Evolutionary conservation across 805 yeast genomes (phyloP).

Genomic region (Blastobotrys peoriensis): DNA sequence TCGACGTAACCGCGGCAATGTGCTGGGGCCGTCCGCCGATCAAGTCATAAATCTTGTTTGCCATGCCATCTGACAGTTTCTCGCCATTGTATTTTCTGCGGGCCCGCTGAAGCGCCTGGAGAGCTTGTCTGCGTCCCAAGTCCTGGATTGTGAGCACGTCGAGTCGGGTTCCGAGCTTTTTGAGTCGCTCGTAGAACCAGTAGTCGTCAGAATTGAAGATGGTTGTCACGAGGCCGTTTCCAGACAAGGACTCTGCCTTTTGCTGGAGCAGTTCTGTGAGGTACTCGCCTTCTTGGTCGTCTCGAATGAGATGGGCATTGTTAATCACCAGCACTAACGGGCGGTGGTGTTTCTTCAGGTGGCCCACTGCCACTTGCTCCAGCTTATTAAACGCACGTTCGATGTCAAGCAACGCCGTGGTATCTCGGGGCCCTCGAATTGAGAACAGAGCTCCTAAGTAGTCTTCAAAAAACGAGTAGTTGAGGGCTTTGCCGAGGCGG

Average conservation of each 20-base stretch:
- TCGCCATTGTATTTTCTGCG: slow-evolving; percentile 42
- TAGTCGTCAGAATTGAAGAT: slow-evolving; percentile 78
- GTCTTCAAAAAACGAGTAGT: slow-evolving; percentile 71
- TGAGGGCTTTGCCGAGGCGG: slow-evolving; percentile 67
- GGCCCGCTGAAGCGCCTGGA: slow-evolving; percentile 46
- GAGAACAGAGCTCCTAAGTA: slow-evolving; percentile 77
- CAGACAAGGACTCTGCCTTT: slow-evolving; percentile 72
- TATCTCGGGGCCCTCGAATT: slow-evolving; percentile 78
- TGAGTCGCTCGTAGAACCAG: slow-evolving; percentile 77
- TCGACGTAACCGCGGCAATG: slow-evolving; percentile 50
- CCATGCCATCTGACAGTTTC: slow-evolving; percentile 34
- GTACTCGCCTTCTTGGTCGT: slow-evolving; percentile 67
- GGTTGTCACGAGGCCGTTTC: slow-evolving; percentile 64
- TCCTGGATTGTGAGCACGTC: slow-evolving; percentile 65
- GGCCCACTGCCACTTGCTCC: slow-evolving; percentile 60
- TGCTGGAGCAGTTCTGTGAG: slow-evolving; percentile 73
- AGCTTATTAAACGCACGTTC: slow-evolving; percentile 75
- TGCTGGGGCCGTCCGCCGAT: slow-evolving; percentile 87
- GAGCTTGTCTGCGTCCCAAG: slow-evolving; percentile 48
- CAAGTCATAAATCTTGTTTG: slow-evolving; percentile 55
- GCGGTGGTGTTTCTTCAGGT: slow-evolving; percentile 32
- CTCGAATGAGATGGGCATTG: slow-evolving; percentile 66
- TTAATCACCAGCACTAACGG: slow-evolving; percentile 70
- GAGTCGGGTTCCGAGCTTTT: slow-evolving; percentile 62
- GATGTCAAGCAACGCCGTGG: slow-evolving; percentile 73